phyloP scores from a whole-genome alignment of 306 rosid genomes.

The Ceratonia siliqua region DNA sequence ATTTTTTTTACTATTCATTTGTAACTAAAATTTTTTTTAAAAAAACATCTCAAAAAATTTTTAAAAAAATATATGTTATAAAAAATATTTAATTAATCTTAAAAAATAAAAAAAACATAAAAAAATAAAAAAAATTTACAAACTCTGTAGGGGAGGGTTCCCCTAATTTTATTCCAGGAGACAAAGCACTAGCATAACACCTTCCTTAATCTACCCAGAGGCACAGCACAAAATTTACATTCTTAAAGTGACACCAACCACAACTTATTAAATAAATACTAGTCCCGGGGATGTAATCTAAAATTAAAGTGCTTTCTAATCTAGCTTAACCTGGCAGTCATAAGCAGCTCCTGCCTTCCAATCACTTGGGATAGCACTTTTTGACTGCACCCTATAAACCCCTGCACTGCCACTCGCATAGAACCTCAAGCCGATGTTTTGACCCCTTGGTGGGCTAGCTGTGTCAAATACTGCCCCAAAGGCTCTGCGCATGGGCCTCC shows the following conservation, averaged over 20 bases:
- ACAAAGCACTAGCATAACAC: not conserved
- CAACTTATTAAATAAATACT: conserved; percentile 4
- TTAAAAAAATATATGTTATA: too few relatives aligned
- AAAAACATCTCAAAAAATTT: too few relatives aligned
- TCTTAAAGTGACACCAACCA: conserved; percentile 9
- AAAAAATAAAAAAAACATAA: too few relatives aligned
- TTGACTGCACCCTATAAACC: conserved; percentile 51
- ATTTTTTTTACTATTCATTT: too few relatives aligned
- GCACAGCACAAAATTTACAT: conserved; percentile 15
- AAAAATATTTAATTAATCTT: too few relatives aligned
- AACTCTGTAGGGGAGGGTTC: too few relatives aligned
- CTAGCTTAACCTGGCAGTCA: conserved; percentile 62
- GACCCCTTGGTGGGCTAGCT: conserved; percentile 57
- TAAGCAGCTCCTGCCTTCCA: conserved; percentile 74
- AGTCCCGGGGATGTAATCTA: not conserved
- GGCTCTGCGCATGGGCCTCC: conserved; percentile 66
- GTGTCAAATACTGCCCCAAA: conserved; percentile 77
- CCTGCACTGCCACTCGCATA: conserved; percentile 59
- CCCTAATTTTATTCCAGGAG: not conserved
- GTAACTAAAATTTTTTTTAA: too few relatives aligned
- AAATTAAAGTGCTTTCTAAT: conserved; percentile 6
- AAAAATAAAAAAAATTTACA: too few relatives aligned
- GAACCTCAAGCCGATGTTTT: conserved; percentile 58
- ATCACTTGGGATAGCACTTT: conserved; percentile 56
- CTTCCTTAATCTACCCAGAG: too few relatives aligned